Conservation (phyloP, 2,329 filamentous ascomycete species). For the Penicillium decumbens region DNA sequence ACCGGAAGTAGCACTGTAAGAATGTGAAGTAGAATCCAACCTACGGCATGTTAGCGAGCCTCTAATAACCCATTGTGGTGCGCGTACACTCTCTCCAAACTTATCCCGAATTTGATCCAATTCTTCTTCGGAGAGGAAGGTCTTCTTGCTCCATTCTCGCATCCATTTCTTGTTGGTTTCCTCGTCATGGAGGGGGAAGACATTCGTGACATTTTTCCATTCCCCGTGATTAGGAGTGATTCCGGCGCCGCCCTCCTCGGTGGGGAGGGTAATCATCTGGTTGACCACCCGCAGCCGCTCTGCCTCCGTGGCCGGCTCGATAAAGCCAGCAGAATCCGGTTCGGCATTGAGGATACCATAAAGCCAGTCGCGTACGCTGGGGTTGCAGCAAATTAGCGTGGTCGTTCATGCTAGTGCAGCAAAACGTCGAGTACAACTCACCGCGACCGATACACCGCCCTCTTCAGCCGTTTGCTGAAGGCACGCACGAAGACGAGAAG, state of each 20-base stretch:
- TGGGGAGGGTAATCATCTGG: slow-evolving; percentile 71
- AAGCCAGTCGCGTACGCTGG: slow-evolving; percentile 87
- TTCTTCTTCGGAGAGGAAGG: slow-evolving; percentile 54
- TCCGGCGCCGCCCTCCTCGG: slow-evolving; percentile 71
- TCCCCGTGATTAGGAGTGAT: slow-evolving; percentile 65
- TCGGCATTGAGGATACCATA: slow-evolving; percentile 78
- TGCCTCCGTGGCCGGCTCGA: slow-evolving; percentile 81
- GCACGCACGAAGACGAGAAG: slow-evolving; percentile 82
- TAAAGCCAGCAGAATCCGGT: slow-evolving; percentile 64
- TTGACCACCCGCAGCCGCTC: slow-evolving; percentile 85
- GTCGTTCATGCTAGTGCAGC: neutral
- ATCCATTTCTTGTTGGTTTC: slow-evolving; percentile 73
- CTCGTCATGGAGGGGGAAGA: slow-evolving; percentile 78
- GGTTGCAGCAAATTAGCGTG: neutral
- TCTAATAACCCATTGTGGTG: neutral
- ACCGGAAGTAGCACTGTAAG: slow-evolving; percentile 86
- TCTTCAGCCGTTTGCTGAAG: slow-evolving; percentile 68
- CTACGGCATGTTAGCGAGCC: slow-evolving; percentile 31
- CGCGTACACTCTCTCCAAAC: slow-evolving; percentile 60
- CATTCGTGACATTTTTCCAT: slow-evolving; percentile 68
- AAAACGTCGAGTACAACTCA: slow-evolving; percentile 26
- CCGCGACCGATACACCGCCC: slow-evolving; percentile 80
- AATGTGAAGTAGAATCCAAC: slow-evolving; percentile 97
- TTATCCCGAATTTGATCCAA: slow-evolving; percentile 70
- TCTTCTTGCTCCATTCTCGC: slow-evolving; percentile 62